These are phyloP conservation scores for Jamesozyma lodderae DNA, from an alignment of 805 yeast genomes.

Conservation along the genomic window DNA sequence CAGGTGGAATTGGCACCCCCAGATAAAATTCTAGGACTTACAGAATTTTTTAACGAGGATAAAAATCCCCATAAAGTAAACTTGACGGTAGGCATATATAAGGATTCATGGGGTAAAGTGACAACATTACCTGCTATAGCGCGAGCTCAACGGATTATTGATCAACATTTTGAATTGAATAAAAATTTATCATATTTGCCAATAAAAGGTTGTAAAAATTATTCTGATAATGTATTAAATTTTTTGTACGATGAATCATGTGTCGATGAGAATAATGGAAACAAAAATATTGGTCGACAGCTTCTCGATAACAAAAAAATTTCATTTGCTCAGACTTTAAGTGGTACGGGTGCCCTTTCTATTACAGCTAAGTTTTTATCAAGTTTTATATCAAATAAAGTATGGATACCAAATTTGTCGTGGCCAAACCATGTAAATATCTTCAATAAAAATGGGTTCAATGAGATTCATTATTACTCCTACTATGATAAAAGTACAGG, in stretches of 20 bases:
- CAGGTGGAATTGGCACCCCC: constrained; percentile 6
- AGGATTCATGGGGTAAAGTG: constrained; percentile 66
- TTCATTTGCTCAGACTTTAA: constrained; percentile 78
- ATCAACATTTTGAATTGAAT: constrained; percentile 48
- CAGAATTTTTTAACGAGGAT: constrained; percentile 67
- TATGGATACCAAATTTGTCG: constrained; percentile 78
- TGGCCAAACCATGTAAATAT: constrained; percentile 92
- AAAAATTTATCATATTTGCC: constrained; percentile 47
- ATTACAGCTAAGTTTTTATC: constrained; percentile 74
- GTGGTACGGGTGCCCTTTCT: constrained; percentile 92
- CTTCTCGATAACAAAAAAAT: constrained; percentile 55
- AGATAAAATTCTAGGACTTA: constrained; percentile 44
- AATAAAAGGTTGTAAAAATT: constrained; percentile 68
- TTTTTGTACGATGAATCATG: constrained; percentile 62
- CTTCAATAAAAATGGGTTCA: constrained; percentile 62
- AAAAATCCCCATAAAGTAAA: constrained; percentile 46
- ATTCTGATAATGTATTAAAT: constrained; percentile 55
- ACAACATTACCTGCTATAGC: constrained; percentile 27
- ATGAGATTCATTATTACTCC: constrained; percentile 46
- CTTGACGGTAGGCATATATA: constrained; percentile 58
- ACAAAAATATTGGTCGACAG: constrained; percentile 33
- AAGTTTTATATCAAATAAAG: constrained; percentile 33
- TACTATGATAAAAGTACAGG: constrained; percentile 57
- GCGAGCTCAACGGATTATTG: constrained; percentile 25
- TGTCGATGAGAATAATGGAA: neutral